Evolutionary conservation across 225 moss, liverwort and hornwort species (phyloP).

Genomic region (Lunularia cruciata): DNA sequence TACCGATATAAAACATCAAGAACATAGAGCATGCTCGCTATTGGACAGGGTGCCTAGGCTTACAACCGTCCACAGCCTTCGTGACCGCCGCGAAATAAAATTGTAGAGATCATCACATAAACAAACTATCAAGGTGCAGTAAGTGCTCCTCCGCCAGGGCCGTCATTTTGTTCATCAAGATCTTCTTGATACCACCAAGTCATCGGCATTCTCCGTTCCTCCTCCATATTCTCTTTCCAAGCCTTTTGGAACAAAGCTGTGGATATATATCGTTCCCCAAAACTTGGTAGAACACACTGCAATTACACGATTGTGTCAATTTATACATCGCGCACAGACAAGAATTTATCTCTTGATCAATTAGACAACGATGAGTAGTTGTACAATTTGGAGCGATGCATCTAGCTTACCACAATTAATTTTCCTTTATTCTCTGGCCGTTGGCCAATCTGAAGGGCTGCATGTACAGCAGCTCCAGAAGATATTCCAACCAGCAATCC

Average conservation of each 20-base stretch:
- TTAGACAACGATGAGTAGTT: background rate
- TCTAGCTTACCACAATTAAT: constrained; percentile 31
- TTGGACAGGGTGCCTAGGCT: background rate
- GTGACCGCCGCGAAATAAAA: background rate
- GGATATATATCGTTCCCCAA: constrained; percentile 78
- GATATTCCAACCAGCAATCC: constrained; percentile 78
- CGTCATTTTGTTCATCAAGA: constrained; percentile 35
- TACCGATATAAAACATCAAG: too few relatives aligned
- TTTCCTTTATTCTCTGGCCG: constrained; percentile 44
- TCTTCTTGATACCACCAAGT: constrained; percentile 43
- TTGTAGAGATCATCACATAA: background rate
- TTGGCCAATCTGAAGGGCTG: constrained; percentile 55
- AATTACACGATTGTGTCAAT: background rate
- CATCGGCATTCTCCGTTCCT: constrained; percentile 42
- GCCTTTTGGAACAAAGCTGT: constrained; percentile 68
- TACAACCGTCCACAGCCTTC: background rate
- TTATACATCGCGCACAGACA: background rate
- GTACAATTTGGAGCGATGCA: too few relatives aligned
- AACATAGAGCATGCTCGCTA: too few relatives aligned
- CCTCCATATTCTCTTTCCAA: constrained; percentile 62
- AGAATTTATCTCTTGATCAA: background rate
- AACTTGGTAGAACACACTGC: constrained; percentile 84
- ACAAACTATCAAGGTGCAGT: constrained; percentile 17
- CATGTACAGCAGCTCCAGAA: constrained; percentile 66
- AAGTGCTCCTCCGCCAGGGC: constrained; percentile 31